Conservation (phyloP, 108 stramenopile genomes). For the Skeletonema potamos region DNA sequence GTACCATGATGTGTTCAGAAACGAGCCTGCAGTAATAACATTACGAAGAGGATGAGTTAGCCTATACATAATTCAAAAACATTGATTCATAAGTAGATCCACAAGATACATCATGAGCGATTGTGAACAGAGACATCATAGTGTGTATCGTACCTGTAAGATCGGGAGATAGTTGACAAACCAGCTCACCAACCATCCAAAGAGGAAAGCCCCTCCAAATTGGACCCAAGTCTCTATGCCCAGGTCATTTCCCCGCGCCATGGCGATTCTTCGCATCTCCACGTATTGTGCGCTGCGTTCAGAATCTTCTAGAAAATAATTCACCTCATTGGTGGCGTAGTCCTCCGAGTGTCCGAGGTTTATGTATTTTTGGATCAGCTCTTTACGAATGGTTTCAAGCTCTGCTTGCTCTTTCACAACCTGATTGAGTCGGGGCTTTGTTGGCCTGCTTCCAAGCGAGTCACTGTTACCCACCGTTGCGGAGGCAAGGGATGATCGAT, state of each 20-base stretch:
- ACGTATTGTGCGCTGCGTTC: conserved; percentile 43
- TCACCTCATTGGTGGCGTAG: conserved; percentile 37
- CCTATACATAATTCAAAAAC: no score
- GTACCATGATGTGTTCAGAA: not conserved
- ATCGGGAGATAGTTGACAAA: conserved; percentile 10
- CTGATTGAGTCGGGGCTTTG: conserved; percentile 12
- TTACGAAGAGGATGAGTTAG: not conserved
- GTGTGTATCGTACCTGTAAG: conserved; percentile 6
- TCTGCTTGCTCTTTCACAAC: conserved; percentile 36
- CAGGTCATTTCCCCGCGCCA: conserved; percentile 43
- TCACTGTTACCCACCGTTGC: conserved; percentile 32
- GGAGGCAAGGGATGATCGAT: conserved; percentile 13
- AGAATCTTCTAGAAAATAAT: conserved; percentile 44
- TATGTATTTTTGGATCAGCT: conserved; percentile 46
- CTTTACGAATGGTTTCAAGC: conserved; percentile 35
- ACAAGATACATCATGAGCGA: not conserved
- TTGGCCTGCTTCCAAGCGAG: conserved; percentile 10
- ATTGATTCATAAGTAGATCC: not conserved
- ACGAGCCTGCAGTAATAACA: not conserved
- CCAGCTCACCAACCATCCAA: conserved; percentile 34
- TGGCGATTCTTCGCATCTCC: conserved; percentile 47
- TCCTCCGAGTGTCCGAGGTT: conserved; percentile 38
- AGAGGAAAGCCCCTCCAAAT: conserved; percentile 36
- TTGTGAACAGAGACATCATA: not conserved
- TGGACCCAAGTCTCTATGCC: conserved; percentile 43